These are phyloP conservation scores for Pseudohalonectria lignicola DNA, from an alignment of 2,329 filamentous ascomycete species.

Conservation along the genomic window DNA sequence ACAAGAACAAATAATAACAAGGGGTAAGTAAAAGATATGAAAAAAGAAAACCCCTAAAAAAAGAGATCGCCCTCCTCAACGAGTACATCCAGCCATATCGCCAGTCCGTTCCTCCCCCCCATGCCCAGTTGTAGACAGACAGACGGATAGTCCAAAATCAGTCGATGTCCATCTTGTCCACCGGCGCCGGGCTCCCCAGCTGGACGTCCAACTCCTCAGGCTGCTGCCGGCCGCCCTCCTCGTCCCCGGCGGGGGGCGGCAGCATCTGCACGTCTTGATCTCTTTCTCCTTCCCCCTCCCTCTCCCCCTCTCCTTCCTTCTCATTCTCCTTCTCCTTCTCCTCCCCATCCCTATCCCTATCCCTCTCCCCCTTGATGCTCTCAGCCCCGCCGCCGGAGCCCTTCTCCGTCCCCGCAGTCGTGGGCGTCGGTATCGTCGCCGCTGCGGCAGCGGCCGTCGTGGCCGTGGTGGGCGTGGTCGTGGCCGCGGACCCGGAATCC, in stretches of 20 bases:
- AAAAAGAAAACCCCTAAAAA: not conserved
- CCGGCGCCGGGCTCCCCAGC: conserved; percentile 2
- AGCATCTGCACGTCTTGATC: too few species aligned
- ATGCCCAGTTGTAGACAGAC: too few species aligned
- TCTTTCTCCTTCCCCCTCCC: not conserved
- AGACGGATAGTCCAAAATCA: not conserved
- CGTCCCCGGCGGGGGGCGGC: not conserved
- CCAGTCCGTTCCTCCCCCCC: too few species aligned
- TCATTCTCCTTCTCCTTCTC: not conserved
- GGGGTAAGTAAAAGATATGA: too few species aligned
- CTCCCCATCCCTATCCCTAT: not conserved
- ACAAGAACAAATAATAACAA: too few species aligned
- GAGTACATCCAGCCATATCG: too few species aligned
- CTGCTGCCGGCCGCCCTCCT: not conserved
- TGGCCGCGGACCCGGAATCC: too few species aligned
- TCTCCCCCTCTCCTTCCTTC: too few species aligned
- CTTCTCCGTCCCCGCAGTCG: conserved; percentile 6
- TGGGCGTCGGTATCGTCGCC: conserved; percentile 15
- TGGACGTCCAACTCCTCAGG: conserved; percentile 1
- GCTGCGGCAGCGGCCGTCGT: conserved; percentile 12
- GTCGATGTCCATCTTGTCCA: conserved; percentile 7
- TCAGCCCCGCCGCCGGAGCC: too few species aligned
- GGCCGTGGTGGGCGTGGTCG: conserved; percentile 15
- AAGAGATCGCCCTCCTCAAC: too few species aligned
- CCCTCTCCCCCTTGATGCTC: not conserved